Percentiles rank a stretch among this genome's conserved stretches.
Evolutionary conservation across 805 yeast species (phyloP).

Genomic region (Ascoidea asiatica): DNA sequence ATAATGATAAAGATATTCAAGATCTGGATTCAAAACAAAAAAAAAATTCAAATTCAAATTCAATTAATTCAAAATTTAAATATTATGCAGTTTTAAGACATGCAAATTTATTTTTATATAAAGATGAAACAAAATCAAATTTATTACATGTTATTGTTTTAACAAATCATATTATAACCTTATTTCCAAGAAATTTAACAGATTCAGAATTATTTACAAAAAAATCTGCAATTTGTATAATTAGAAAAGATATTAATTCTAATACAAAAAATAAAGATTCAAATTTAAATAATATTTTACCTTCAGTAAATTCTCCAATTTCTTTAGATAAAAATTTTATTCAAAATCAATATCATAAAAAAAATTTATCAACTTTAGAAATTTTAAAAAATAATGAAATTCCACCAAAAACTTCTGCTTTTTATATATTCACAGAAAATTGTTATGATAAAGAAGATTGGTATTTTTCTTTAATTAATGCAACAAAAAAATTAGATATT

Average conservation of each 20-base stretch:
- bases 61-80: constrained; percentile 37
- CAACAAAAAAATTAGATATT: constrained; percentile 34
- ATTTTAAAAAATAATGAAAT: constrained; percentile 12
- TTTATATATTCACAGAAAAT: constrained; percentile 62
- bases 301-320: constrained; percentile 25
- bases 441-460: constrained; percentile 85
- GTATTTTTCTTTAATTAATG: constrained; percentile 76
- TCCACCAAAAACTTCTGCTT: constrained; percentile 23
- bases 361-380: constrained; percentile 9
- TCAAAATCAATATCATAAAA: constrained; percentile 1
- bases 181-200: constrained; percentile 71
- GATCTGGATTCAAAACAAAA: constrained; percentile 4
- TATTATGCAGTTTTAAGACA: constrained; percentile 68
- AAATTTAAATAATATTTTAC: constrained; percentile 13
- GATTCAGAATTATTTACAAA: constrained; percentile 78
- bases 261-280: constrained; percentile 9
- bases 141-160: constrained; percentile 72
- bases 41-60: constrained; percentile 20
- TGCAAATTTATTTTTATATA: constrained; percentile 79
- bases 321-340: constrained; percentile 14
- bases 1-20: constrained; percentile 4
- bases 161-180: constrained; percentile 50
- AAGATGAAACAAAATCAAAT: constrained; percentile 49
- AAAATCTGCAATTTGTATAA: constrained; percentile 63
- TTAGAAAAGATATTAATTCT: constrained; percentile 28